Conservation (phyloP, 345 rosid genomes). For the Lumnitzera racemosa region DNA sequence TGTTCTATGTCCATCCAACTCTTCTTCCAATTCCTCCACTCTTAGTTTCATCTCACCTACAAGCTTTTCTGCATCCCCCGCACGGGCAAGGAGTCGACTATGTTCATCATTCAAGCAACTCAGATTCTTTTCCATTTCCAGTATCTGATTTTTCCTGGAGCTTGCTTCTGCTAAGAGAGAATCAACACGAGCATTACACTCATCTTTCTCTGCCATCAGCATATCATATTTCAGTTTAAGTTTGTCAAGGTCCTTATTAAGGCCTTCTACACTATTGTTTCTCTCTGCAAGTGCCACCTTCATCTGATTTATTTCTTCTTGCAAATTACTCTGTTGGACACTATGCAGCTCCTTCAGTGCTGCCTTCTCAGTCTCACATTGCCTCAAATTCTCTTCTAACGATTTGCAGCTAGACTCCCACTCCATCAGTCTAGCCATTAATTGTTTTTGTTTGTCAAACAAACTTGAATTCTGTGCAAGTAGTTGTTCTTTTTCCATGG, state of each 20-base stretch:
- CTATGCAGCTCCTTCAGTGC: constrained; percentile 23
- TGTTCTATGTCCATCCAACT: constrained; percentile 39
- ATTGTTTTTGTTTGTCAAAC: constrained; percentile 28
- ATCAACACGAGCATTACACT: constrained; percentile 25
- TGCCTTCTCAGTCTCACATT: constrained; percentile 23
- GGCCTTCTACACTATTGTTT: constrained; percentile 16
- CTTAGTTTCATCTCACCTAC: constrained; percentile 27
- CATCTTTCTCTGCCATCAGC: constrained; percentile 51
- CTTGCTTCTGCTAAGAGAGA: constrained; percentile 36
- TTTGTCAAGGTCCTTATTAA: constrained; percentile 36
- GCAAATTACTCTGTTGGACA: constrained; percentile 17
- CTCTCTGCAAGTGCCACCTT: constrained; percentile 31
- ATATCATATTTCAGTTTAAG: constrained; percentile 32
- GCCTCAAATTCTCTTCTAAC: constrained; percentile 35
- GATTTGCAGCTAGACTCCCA: constrained; percentile 24
- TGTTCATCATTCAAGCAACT: constrained; percentile 22
- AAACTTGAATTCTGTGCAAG: constrained; percentile 32
- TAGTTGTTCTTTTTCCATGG: constrained; percentile 45
- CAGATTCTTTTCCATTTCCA: constrained; percentile 39
- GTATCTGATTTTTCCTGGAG: constrained; percentile 29
- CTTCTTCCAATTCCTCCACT: constrained; percentile 40
- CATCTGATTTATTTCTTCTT: constrained; percentile 28
- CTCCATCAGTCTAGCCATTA: constrained; percentile 38
- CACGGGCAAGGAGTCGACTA: constrained; percentile 23
- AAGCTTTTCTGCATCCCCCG: constrained; percentile 22